Evolutionary conservation across 2,329 filamentous ascomycete genomes (phyloP).

Genomic region (Fusarium robinianum): DNA sequence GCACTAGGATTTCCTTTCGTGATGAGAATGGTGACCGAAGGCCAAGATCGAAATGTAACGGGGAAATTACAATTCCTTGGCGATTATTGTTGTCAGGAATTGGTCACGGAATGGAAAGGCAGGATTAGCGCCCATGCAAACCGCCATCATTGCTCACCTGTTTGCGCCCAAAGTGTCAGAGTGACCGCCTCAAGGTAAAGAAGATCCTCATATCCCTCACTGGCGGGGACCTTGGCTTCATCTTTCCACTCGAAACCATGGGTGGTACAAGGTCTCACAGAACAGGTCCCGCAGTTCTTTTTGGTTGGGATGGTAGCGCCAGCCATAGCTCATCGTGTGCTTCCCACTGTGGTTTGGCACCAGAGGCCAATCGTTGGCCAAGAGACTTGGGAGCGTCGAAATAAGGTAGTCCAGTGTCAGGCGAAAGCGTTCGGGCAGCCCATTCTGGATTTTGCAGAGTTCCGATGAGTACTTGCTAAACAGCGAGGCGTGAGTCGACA

Average conservation of each 20-base stretch:
- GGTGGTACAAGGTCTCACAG: slow-evolving; percentile 5
- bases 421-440: slow-evolving; percentile 9
- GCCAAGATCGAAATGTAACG: too few relatives aligned
- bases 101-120: too few relatives aligned
- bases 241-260: slow-evolving; percentile 7
- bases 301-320: slow-evolving; percentile 9
- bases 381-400: slow-evolving; percentile 6
- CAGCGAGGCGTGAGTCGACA: background rate
- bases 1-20: too few relatives aligned
- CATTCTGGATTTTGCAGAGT: slow-evolving; percentile 6
- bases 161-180: slow-evolving; percentile 2
- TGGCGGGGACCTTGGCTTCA: background rate
- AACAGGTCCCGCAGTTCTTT: slow-evolving; percentile 8
- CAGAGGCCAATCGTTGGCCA: slow-evolving; percentile 13
- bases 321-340: slow-evolving; percentile 1
- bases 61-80: too few relatives aligned
- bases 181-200: slow-evolving; percentile 3
- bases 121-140: too few relatives aligned
- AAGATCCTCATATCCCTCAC: background rate
- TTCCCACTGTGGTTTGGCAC: slow-evolving; percentile 28
- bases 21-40: too few relatives aligned
- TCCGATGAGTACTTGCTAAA: slow-evolving; percentile 4
- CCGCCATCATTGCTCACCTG: too few relatives aligned
- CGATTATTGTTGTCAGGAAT: too few relatives aligned
- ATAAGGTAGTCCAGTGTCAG: slow-evolving; percentile 1